Conservation (phyloP, 495 filamentous ascomycete genomes). For the Darksidea phi region DNA sequence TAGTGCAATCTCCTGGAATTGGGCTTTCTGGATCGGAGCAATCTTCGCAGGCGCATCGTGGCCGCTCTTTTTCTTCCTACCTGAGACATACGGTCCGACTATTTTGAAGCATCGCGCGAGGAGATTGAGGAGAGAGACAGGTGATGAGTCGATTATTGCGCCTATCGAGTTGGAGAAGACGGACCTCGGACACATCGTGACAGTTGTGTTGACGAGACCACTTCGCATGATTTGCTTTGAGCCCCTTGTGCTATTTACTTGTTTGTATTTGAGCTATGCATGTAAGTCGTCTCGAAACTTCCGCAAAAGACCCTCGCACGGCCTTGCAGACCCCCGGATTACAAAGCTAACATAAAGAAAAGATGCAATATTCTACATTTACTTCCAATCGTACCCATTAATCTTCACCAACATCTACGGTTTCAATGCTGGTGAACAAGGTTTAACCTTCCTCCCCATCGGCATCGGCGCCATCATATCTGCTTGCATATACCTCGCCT, state of each 20-base stretch:
- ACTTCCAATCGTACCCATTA: constrained; percentile 54
- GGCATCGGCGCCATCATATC: constrained; percentile 47
- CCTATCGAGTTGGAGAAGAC: constrained; percentile 48
- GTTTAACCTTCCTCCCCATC: constrained; percentile 44
- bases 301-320: neutral
- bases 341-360: no score
- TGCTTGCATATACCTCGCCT: constrained; percentile 52
- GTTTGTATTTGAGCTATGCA: constrained; percentile 60
- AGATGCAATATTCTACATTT: constrained; percentile 81
- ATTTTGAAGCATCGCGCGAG: constrained; percentile 57
- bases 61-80: constrained; percentile 44
- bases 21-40: constrained; percentile 56
- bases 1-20: constrained; percentile 47
- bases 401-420: constrained; percentile 42
- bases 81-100: constrained; percentile 62
- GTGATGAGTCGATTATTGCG: constrained; percentile 41
- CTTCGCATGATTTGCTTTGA: constrained; percentile 58
- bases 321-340: no score
- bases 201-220: constrained; percentile 50
- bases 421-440: constrained; percentile 42
- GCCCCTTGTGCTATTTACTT: constrained; percentile 63
- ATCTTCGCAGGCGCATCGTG: constrained; percentile 48
- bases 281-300: neutral
- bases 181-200: constrained; percentile 43
- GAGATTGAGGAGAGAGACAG: constrained; percentile 51